Evolutionary conservation across 257 asterid genomes (phyloP), one percentile per base, ranked within the genome.

Genomic region (Buddleja alternifolia): DNA sequence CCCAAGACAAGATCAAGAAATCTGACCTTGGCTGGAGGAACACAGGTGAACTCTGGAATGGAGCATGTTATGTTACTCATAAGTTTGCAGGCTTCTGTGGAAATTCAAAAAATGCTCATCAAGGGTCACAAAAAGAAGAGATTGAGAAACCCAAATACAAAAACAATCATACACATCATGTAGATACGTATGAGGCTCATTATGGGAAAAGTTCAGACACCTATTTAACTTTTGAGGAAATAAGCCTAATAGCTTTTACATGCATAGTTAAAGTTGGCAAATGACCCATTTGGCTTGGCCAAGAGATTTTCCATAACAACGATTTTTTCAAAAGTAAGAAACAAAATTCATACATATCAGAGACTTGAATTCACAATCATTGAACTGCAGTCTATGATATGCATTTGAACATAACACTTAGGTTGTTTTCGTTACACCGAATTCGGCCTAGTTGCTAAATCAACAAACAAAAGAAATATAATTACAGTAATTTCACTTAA

Each of bases 41-140:
- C 75, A 79, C 99, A 90, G 44, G 91, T 94, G 78, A 90, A 90
- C 67, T 90, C 97, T 24, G 99, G 99, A 86, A 91, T 81, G n/a
- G 99, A 77, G 84, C 97, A 90, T 67, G 95, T 80, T 75, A 83
- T 73, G 64, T 78, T 83, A 81, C 85, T 91, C 99, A 94, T 86
- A 63, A 85, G 87, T 87, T 79, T 87, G 94, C 97, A 88, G 56
- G 90, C 87, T 81, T 82, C 99, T 94, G 96, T 82, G 69, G 45
- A 74, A 68, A 55, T 40, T 56, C 41, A 60, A 48, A 61, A 16
- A 54, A n/a, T 19, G 39, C 44, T 50, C 42, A 47, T 53, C n/a
- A 15, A 40, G 64, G 47, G 59, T 51, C 50, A 42, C 1, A 51
- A 47, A 64, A 41, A 20, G n/a, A 72, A 23, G 48, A 37, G 46